phyloP scores from a whole-genome alignment of 306 rosid species.

The Argentina anserina region DNA sequence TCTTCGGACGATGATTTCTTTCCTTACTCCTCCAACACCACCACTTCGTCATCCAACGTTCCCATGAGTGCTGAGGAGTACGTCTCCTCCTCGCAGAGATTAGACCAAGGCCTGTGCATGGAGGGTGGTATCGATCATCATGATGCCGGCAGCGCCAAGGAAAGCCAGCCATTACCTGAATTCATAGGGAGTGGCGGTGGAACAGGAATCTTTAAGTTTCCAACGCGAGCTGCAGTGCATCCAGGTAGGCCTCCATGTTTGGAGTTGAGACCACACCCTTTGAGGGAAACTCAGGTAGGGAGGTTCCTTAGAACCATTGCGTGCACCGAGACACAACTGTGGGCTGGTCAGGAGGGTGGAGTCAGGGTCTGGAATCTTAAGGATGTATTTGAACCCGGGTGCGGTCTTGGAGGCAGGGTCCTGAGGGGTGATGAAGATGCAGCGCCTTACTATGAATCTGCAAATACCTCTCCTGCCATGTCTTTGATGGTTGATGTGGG shows the following conservation, averaged over 20 bases:
- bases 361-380: slow-evolving; percentile 74
- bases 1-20: slow-evolving; percentile 70
- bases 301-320: slow-evolving; percentile 83
- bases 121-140: slow-evolving; percentile 25
- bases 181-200: slow-evolving; percentile 71
- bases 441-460: slow-evolving; percentile 75
- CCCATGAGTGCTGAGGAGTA: slow-evolving; percentile 22
- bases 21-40: slow-evolving; percentile 42
- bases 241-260: slow-evolving; percentile 83
- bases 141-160: slow-evolving; percentile 19
- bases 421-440: slow-evolving; percentile 94
- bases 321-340: slow-evolving; percentile 74
- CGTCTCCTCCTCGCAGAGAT: slow-evolving; percentile 29
- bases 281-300: slow-evolving; percentile 91
- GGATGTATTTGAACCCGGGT: slow-evolving; percentile 54
- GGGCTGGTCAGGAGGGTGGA: slow-evolving; percentile 96
- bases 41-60: slow-evolving; percentile 21
- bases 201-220: slow-evolving; percentile 58
- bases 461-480: slow-evolving; percentile 65
- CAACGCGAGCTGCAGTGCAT: slow-evolving; percentile 75
- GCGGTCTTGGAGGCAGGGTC: slow-evolving; percentile 71
- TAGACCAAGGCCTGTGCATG: slow-evolving; percentile 36
- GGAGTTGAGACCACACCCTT: slow-evolving; percentile 90
- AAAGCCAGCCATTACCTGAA: slow-evolving; percentile 58
- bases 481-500: slow-evolving; percentile 65